Percentiles rank a stretch among this genome's conserved stretches.
These are phyloP conservation scores for Citrus reticulata DNA, from an alignment of 345 rosid genomes.

Conservation along the genomic window DNA sequence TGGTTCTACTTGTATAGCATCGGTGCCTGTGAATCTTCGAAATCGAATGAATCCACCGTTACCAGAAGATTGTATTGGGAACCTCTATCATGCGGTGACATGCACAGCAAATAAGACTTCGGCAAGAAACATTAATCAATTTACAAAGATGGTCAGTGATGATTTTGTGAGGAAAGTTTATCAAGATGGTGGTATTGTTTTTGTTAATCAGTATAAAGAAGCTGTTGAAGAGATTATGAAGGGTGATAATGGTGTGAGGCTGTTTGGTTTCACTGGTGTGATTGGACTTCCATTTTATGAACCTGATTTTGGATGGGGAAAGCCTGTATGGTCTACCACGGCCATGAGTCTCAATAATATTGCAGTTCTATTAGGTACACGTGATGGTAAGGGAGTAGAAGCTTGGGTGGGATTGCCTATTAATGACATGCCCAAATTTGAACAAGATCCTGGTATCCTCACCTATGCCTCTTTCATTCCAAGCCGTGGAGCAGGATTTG, in stretches of 20 bases:
- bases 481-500: background rate
- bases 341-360: background rate
- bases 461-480: background rate
- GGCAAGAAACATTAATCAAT: background rate
- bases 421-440: background rate
- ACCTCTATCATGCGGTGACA: background rate
- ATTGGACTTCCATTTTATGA: constrained; percentile 24
- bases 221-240: background rate
- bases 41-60: background rate
- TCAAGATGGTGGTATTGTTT: background rate
- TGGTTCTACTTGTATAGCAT: background rate
- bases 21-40: background rate
- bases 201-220: background rate
- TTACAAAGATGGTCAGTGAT: background rate
- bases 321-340: constrained; percentile 3
- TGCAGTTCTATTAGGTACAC: constrained; percentile 11
- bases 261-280: constrained; percentile 14
- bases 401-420: background rate
- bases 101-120: background rate
- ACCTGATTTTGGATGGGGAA: constrained; percentile 22
- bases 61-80: background rate
- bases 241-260: background rate
- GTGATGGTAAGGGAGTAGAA: background rate
- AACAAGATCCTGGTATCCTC: background rate
- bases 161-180: background rate